Evolutionary conservation across 2,329 filamentous ascomycete genomes (phyloP), one percentile per base, ranked within the genome.

Genomic region (Davidsoniella neocaledoniae): DNA sequence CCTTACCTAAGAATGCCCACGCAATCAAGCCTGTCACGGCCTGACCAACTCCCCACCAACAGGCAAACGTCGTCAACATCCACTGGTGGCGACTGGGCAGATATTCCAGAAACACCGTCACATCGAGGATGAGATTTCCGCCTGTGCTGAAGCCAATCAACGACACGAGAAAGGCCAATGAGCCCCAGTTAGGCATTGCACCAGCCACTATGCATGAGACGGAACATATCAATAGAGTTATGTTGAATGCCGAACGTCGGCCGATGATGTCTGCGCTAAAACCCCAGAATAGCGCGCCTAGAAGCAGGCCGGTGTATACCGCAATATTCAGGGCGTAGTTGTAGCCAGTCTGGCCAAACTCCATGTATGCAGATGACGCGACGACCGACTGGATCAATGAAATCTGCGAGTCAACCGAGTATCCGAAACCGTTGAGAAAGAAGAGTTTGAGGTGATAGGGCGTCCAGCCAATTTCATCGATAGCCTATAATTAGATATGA

Each of bases 201-300:
- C 81, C 83, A 1, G 79, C 81, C 1, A 82, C 64, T 49, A 83
- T 74, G 26, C 66, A 67, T 55, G 57, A 58, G n/a, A 76, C 59
- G 3, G 75, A 73, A 57, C 73, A 79, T 51, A 83, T 42, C 12
- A 53, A 48, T 7, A 55, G 44, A 14, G 52, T 77, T 19, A 75
- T 63, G 57, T 84, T 84, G 65, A 85, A 86, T 4, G 81, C 80
- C 55, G 74, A 76, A 54, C 74, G 73, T 41, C 81, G 70, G 5
- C 80, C 81, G 53, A 84, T 77, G 33, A 84, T 70, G 57, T 85
- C 81, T 19, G 78, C 79, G 2, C 69, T 70, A 26, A 81, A 62
- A 2, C 80, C 80, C 79, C 80, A 85, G 62, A 83, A 83, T 23
- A 83, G 59, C 14, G 77, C 77, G 1, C 78, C 74, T 0, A 66